Percentiles rank a stretch among this genome's conserved stretches.
Conservation (phyloP, 352 stramenopile genomes). For the Globisporangium abappressorium region DNA sequence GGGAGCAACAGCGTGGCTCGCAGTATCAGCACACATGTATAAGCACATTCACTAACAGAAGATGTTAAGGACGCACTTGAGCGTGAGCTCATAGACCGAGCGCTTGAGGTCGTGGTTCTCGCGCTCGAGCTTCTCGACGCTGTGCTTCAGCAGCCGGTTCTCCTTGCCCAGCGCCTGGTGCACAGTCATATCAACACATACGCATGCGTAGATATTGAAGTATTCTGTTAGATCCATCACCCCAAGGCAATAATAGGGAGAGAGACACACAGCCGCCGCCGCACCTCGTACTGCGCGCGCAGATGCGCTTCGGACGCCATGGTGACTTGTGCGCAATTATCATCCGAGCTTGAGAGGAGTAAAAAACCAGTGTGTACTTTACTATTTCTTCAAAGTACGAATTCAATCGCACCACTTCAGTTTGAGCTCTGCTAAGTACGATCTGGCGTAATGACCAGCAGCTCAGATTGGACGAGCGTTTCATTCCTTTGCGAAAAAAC, state of each 20-base stretch:
- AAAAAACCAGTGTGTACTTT: not conserved
- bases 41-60: not conserved
- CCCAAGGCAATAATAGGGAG: not conserved
- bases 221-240: not conserved
- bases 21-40: not conserved
- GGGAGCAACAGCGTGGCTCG: not conserved
- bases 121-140: conserved; percentile 78
- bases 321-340: conserved; percentile 2
- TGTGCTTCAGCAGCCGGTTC: conserved; percentile 82
- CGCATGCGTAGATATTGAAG: not conserved
- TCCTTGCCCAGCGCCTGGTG: conserved; percentile 73
- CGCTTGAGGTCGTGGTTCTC: conserved; percentile 90
- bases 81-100: conserved; percentile 88
- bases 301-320: conserved; percentile 84
- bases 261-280: not conserved
- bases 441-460: not conserved
- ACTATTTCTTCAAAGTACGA: conserved; percentile 1
- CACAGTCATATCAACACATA: not conserved
- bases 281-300: conserved; percentile 80
- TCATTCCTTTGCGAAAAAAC: not conserved
- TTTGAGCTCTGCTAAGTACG: not conserved
- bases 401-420: not conserved
- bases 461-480: conserved; percentile 9
- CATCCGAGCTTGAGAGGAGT: not conserved
- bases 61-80: conserved; percentile 53